Base-by-base conservation (phyloP, 305 asterid genomes). In the Fraxinus velutina region DNA sequence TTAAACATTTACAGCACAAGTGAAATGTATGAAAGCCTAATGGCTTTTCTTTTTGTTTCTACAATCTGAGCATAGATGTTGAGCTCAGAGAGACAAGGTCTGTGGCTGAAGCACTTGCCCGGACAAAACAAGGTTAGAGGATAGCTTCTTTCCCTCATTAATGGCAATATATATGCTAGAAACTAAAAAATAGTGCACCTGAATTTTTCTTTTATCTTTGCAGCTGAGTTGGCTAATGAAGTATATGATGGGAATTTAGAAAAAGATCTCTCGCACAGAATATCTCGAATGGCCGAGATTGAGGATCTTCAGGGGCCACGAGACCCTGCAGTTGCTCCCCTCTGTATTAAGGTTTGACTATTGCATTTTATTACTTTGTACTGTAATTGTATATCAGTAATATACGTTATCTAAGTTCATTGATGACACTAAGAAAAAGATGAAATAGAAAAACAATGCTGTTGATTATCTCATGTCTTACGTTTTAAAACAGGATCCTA, bases 251-350 rank as follows among this genome's bases (percentile, higher is more conserved):
- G 68, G 78, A 89, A 85, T 84, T 77, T 84, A 78, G 93, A 88
- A 81, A 87, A 77, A 88, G 93, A 89, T 64, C 92, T 87, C 50
- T 85, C 90, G 6, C 87, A 86, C 62, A 92, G 94, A 90, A 87
- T 89, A 33, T 88, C 94, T 80, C 91, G 86, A 82, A 89, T 90
- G 88, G 86, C 97, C 0, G 98, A 90, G 88, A 91, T 96, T 85
- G 98, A 96, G 83, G 99, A 96, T 90, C 98, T 96, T 85, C 98
- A 88, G 85, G 97, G 93, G 83, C 94, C 99, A 86, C 92, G 44
- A 71, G 97, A 92, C 71, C 98, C 92, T 86, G 89, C 96, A 79
- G 94, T 91, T 33, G 98, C 99, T 68, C 94, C 97, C 80, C 97
- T 94, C 83, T 88, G 93, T 85, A 96, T 96, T 86, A 96, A 94